Conservation (phyloP, 1,284 basidiomycete genomes). For the Ceratobasidium sp. region DNA sequence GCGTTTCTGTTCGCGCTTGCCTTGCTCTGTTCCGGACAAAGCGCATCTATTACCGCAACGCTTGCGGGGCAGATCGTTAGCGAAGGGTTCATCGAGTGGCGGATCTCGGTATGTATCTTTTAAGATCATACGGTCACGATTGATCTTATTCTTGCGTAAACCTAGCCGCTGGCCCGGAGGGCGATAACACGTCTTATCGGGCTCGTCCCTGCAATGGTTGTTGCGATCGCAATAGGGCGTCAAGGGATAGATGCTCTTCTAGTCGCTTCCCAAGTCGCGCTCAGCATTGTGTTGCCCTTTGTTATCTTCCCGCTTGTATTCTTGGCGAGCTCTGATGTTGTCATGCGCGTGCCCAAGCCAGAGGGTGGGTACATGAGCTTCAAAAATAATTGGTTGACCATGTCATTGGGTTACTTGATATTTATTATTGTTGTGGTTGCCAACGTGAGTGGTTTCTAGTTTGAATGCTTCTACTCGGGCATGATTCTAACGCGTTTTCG, state of each 20-base stretch:
- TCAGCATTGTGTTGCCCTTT: constrained; percentile 91
- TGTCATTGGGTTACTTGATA: constrained; percentile 66
- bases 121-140: not conserved
- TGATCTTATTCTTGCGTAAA: constrained; percentile 37
- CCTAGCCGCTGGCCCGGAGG: constrained; percentile 80
- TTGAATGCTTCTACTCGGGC: not conserved
- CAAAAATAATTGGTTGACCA: constrained; percentile 68
- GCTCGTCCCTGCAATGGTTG: constrained; percentile 85
- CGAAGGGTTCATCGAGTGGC: constrained; percentile 95
- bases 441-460: constrained; percentile 59
- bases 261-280: constrained; percentile 87
- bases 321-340: constrained; percentile 66
- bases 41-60: constrained; percentile 92
- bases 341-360: constrained; percentile 40
- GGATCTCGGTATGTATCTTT: constrained; percentile 70
- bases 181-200: constrained; percentile 86
- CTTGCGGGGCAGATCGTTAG: constrained; percentile 92
- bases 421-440: constrained; percentile 73
- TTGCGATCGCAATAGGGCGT: constrained; percentile 80
- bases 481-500: not conserved
- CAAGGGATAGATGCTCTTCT: constrained; percentile 83
- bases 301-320: constrained; percentile 83
- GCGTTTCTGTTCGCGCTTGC: constrained; percentile 89
- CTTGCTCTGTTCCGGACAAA: constrained; percentile 88
- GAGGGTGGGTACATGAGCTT: constrained; percentile 64